Conservation (phyloP, 805 yeast species). For the Wickerhamomyces bovis region DNA sequence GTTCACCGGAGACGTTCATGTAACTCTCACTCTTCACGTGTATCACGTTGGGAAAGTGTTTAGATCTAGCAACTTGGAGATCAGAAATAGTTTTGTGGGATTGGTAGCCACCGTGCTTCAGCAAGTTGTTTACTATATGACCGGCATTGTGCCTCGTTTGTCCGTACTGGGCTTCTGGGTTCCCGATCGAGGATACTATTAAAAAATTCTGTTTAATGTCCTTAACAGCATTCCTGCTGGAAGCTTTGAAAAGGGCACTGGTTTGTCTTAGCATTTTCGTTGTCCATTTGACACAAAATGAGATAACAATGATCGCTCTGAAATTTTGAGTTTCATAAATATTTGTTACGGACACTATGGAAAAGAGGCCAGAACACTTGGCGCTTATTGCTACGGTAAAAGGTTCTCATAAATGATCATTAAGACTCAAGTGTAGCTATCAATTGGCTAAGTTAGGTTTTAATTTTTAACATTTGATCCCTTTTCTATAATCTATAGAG, state of each 20-base stretch:
- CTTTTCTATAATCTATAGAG: too few species aligned
- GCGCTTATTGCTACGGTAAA: too few species aligned
- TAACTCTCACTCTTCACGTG: slow-evolving; percentile 47
- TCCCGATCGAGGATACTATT: slow-evolving; percentile 58
- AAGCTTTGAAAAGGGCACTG: neutral
- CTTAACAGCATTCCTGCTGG: neutral
- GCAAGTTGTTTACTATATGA: slow-evolving; percentile 42
- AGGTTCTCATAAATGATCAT: too few species aligned
- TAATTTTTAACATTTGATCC: too few species aligned
- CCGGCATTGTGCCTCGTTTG: slow-evolving; percentile 80
- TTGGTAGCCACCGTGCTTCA: slow-evolving; percentile 13
- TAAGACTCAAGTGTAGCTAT: too few species aligned
- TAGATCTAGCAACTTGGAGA: slow-evolving; percentile 2
- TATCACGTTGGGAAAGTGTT: slow-evolving; percentile 27
- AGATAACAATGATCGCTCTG: too few species aligned
- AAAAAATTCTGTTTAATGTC: slow-evolving; percentile 18
- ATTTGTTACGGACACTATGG: too few species aligned
- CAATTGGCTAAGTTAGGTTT: too few species aligned
- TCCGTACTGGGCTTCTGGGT: slow-evolving; percentile 59
- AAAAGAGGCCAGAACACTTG: too few species aligned
- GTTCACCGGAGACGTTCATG: slow-evolving; percentile 72
- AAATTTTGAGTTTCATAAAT: too few species aligned
- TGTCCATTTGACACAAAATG: neutral
- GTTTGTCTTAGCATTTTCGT: neutral
- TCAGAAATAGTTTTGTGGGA: neutral